Conservation (phyloP, 495 filamentous ascomycete genomes). For the Cercophora newfieldiana region DNA sequence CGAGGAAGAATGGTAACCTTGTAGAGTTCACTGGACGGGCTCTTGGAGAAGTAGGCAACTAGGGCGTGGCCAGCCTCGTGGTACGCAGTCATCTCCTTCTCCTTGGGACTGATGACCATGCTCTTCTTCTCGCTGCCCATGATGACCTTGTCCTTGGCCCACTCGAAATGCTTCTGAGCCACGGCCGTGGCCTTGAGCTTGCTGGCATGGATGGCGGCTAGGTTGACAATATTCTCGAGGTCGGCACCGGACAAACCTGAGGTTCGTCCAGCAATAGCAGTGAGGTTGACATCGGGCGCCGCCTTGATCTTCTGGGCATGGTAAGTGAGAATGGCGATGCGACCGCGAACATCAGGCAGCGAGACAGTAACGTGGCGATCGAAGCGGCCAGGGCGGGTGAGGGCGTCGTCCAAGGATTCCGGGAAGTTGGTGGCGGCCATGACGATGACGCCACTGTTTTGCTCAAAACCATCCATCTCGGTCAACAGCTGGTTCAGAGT, state of each 20-base stretch:
- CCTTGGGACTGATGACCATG: conserved; percentile 82
- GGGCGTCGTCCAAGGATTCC: conserved; percentile 86
- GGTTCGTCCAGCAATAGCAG: conserved; percentile 79
- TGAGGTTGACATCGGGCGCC: conserved; percentile 74
- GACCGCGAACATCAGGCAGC: conserved; percentile 93
- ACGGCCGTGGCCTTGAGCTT: conserved; percentile 74
- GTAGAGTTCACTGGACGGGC: conserved; percentile 73
- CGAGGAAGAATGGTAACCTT: conserved; percentile 96
- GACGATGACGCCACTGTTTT: conserved; percentile 90
- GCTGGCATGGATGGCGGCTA: conserved; percentile 88
- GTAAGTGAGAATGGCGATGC: conserved; percentile 86
- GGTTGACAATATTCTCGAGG: conserved; percentile 93
- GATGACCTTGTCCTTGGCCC: conserved; percentile 97
- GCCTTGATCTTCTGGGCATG: conserved; percentile 86
- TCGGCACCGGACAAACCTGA: conserved; percentile 94
- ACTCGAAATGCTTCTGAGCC: conserved; percentile 80
- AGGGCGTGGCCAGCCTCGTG: conserved; percentile 96
- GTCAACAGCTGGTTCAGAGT: conserved; percentile 96
- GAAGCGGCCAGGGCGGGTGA: conserved; percentile 92
- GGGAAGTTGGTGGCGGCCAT: conserved; percentile 96
- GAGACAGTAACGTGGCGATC: conserved; percentile 85
- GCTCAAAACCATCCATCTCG: conserved; percentile 96
- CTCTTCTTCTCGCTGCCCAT: conserved; percentile 92
- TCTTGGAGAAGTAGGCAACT: conserved; percentile 74
- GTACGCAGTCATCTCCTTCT: conserved; percentile 90